Conservation (phyloP, 768 basidiomycete species). For the Tulasnella sp. region DNA sequence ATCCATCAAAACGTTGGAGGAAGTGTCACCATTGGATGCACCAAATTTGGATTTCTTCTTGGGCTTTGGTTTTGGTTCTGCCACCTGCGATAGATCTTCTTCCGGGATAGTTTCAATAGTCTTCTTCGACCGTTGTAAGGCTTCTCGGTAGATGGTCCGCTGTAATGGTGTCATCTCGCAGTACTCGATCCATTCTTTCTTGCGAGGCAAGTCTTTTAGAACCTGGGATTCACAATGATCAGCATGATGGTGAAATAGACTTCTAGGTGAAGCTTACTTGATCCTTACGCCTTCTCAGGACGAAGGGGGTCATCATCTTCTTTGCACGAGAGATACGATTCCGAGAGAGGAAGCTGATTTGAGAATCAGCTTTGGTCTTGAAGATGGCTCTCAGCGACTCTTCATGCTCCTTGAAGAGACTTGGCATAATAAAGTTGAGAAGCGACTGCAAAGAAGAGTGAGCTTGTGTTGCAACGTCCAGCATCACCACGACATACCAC, state of each 20-base stretch:
- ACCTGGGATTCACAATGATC: conserved; percentile 40
- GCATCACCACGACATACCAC: conserved; percentile 44
- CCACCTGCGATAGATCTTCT: conserved; percentile 26
- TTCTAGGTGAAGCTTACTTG: conserved; percentile 38
- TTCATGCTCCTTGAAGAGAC: conserved; percentile 64
- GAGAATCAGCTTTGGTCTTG: conserved; percentile 90
- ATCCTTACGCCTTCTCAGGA: conserved; percentile 90
- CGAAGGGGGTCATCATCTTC: conserved; percentile 99
- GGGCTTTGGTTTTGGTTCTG: conserved; percentile 31
- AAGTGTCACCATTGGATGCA: conserved; percentile 48
- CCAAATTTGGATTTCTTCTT: conserved; percentile 40
- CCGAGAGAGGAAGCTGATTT: conserved; percentile 75
- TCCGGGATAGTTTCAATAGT: conserved; percentile 34
- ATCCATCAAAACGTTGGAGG: conserved; percentile 92
- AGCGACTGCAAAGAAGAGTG: conserved; percentile 54
- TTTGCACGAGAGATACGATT: conserved; percentile 91
- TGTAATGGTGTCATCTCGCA: conserved; percentile 85
- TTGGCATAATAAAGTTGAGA: conserved; percentile 94
- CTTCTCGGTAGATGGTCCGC: conserved; percentile 68
- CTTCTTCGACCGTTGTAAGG: conserved; percentile 72
- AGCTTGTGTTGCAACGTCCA: conserved; percentile 11
- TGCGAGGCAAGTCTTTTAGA: conserved; percentile 81
- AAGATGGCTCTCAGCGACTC: conserved; percentile 84
- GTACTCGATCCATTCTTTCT: conserved; percentile 87
- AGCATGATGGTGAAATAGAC: not conserved